phyloP scores from a whole-genome alignment of 2,329 filamentous ascomycete species.

The Nakataea oryzae region DNA sequence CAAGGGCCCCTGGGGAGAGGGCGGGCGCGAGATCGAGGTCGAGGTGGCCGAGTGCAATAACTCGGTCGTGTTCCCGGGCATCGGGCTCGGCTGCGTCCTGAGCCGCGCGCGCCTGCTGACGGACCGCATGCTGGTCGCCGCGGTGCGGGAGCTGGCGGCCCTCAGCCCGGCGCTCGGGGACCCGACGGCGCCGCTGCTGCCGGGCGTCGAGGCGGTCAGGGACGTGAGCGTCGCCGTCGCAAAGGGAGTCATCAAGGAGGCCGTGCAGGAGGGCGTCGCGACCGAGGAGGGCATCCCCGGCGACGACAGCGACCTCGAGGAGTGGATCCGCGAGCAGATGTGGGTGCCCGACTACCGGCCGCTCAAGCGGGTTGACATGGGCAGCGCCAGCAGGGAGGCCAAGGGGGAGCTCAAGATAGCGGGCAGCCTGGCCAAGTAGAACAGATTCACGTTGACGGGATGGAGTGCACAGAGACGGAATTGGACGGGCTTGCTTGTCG shows the following conservation, averaged over 20 bases:
- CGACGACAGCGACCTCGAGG: slow-evolving; percentile 44
- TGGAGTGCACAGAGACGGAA: no score
- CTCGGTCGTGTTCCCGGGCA: slow-evolving; percentile 74
- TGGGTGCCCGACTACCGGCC: slow-evolving; percentile 63
- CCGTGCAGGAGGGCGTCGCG: slow-evolving; percentile 58
- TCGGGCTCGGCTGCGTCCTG: slow-evolving; percentile 70
- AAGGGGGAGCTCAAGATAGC: slow-evolving; percentile 46
- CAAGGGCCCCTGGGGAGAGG: slow-evolving; percentile 41
- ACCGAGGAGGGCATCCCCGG: slow-evolving; percentile 57
- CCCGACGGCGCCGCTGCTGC: slow-evolving; percentile 55
- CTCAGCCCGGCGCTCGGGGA: slow-evolving; percentile 60
- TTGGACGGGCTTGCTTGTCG: no score
- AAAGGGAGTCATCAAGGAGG: slow-evolving; percentile 60
- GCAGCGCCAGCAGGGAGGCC: slow-evolving; percentile 43
- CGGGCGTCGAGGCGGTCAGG: slow-evolving; percentile 64
- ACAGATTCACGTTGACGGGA: no score
- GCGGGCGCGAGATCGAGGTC: slow-evolving; percentile 31
- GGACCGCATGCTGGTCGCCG: slow-evolving; percentile 73
- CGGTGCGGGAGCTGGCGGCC: slow-evolving; percentile 60
- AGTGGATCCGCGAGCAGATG: slow-evolving; percentile 72
- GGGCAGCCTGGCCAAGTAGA: slow-evolving; percentile 19
- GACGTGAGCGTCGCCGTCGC: slow-evolving; percentile 72
- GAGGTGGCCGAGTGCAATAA: slow-evolving; percentile 78
- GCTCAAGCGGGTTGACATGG: slow-evolving; percentile 43
- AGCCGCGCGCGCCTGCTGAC: slow-evolving; percentile 56